These are phyloP conservation scores for Fusarium verrucosum DNA, from an alignment of 2,329 filamentous ascomycete species.

Conservation along the genomic window DNA sequence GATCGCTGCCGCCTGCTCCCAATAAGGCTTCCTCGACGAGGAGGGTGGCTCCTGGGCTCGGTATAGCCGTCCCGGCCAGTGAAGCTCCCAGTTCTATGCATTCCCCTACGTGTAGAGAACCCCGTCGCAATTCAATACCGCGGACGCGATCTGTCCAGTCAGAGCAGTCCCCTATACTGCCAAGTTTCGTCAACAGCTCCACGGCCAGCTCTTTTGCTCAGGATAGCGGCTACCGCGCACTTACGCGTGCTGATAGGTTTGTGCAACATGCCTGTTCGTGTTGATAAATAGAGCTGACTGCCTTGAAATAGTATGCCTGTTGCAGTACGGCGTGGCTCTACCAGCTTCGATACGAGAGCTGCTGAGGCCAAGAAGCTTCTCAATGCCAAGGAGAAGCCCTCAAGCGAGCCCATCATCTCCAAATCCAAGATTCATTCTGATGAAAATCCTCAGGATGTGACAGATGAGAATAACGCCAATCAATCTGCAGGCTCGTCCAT, in stretches of 20 bases:
- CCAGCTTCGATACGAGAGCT: slow-evolving; percentile 32
- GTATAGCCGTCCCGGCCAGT: slow-evolving; percentile 32
- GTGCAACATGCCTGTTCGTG: slow-evolving; percentile 16
- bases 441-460: slow-evolving; percentile 32
- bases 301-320: slow-evolving; percentile 29
- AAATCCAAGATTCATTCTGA: slow-evolving; percentile 24
- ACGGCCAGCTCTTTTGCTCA: slow-evolving; percentile 27
- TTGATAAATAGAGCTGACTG: slow-evolving; percentile 34
- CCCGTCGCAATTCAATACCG: slow-evolving; percentile 27
- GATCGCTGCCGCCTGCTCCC: slow-evolving; percentile 38
- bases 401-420: slow-evolving; percentile 23
- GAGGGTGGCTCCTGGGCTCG: slow-evolving; percentile 22
- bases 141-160: slow-evolving; percentile 35
- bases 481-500: slow-evolving; percentile 34
- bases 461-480: slow-evolving; percentile 35
- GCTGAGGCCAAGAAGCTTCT: slow-evolving; percentile 30
- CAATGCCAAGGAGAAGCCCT: slow-evolving; percentile 22
- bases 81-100: slow-evolving; percentile 20
- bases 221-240: slow-evolving; percentile 25
- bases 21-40: slow-evolving; percentile 28
- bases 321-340: slow-evolving; percentile 21
- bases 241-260: slow-evolving; percentile 40
- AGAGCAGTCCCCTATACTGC: slow-evolving; percentile 28
- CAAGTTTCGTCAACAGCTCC: slow-evolving; percentile 24
- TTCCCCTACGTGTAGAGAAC: slow-evolving; percentile 27